Evolutionary conservation across 352 stramenopile genomes (phyloP).

Genomic region (Phytopythium sindhum): DNA sequence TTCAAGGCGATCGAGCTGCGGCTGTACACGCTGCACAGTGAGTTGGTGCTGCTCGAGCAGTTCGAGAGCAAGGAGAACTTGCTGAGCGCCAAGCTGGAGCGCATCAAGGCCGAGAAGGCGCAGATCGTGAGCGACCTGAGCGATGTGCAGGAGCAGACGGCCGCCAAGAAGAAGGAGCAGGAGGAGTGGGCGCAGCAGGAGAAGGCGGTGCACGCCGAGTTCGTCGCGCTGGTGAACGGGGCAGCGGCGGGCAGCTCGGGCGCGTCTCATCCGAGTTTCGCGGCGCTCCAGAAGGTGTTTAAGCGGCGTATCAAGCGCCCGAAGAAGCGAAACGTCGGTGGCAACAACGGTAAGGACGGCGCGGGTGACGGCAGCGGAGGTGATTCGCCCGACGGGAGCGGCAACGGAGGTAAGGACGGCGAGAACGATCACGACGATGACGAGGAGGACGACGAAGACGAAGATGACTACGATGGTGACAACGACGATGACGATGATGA

Average conservation of each 20-base stretch:
- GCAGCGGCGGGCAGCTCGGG: conserved; percentile 26
- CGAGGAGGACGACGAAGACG: conserved; percentile 69
- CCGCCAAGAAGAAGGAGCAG: conserved; percentile 72
- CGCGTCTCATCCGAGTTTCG: conserved; percentile 56
- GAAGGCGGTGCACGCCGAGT: conserved; percentile 62
- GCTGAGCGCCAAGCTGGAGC: conserved; percentile 84
- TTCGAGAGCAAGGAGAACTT: conserved; percentile 91
- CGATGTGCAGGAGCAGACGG: conserved; percentile 73
- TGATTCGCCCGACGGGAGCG: conserved; percentile 14
- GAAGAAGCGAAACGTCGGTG: conserved; percentile 68
- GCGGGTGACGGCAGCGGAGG: conserved; percentile 22
- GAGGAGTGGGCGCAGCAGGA: conserved; percentile 74
- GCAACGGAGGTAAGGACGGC: conserved; percentile 37
- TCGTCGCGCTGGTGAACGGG: conserved; percentile 67
- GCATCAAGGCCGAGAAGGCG: conserved; percentile 80
- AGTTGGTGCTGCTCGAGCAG: conserved; percentile 86
- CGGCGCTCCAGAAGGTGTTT: conserved; percentile 88
- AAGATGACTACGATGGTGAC: conserved; percentile 69
- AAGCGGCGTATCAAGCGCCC: conserved; percentile 89
- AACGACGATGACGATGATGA: conserved; percentile 90
- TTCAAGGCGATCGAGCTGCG: conserved; percentile 89
- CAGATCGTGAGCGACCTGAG: conserved; percentile 77
- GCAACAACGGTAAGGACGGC: conserved; percentile 35
- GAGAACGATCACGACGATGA: conserved; percentile 71
- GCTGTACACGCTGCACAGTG: conserved; percentile 81